These are phyloP conservation scores for Aspergillus nomiae DNA, from an alignment of 2,329 filamentous ascomycete species.

Conservation along the genomic window DNA sequence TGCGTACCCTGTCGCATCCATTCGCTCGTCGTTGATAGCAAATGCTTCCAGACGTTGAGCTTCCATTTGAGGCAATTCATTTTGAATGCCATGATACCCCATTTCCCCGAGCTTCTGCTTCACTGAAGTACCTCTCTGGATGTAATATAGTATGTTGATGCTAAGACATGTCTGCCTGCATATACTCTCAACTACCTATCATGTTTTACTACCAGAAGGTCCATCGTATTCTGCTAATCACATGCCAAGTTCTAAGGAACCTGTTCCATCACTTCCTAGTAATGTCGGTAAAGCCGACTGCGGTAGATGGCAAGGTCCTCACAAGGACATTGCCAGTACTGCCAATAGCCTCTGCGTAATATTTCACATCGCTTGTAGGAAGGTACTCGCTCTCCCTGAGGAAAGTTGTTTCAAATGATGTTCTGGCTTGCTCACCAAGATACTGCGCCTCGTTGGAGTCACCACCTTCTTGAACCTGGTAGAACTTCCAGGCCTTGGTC, in stretches of 20 bases:
- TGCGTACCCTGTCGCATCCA: slow-evolving; percentile 60
- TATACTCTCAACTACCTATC: too few species aligned
- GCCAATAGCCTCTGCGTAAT: background rate
- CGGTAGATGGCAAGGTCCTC: background rate
- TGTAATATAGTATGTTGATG: too few species aligned
- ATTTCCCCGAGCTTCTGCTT: too few species aligned
- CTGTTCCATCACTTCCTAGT: background rate
- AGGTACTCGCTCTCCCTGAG: background rate
- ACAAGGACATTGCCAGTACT: background rate
- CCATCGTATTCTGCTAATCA: too few species aligned
- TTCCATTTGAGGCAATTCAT: too few species aligned
- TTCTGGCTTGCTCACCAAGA: background rate
- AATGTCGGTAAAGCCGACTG: background rate
- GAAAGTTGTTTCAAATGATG: background rate
- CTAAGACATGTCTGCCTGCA: too few species aligned
- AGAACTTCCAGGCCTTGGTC: slow-evolving; percentile 51
- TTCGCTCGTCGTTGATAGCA: slow-evolving; percentile 57
- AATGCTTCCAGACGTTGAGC: slow-evolving; percentile 48
- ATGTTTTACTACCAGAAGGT: too few species aligned
- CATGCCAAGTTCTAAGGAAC: too few species aligned
- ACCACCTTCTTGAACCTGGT: slow-evolving; percentile 11
- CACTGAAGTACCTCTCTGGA: too few species aligned
- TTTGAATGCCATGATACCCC: too few species aligned
- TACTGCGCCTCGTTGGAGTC: background rate
- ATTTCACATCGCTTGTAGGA: background rate